Base-by-base conservation (phyloP, 495 filamentous ascomycete species). In the Penicillium flavigenum region DNA sequence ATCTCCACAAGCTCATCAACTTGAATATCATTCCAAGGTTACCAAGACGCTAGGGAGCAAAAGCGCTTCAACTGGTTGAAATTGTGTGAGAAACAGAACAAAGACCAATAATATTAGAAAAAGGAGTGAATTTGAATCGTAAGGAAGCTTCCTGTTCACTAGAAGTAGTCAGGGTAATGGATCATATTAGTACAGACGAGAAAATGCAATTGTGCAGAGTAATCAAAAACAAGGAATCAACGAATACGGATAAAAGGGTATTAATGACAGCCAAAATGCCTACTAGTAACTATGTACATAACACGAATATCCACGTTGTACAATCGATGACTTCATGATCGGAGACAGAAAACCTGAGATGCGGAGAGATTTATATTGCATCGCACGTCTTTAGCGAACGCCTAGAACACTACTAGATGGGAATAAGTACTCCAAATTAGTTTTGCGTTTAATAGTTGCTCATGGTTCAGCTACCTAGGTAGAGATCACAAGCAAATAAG, bases 241-340 rank as follows among this genome's bases (percentile, higher is more conserved):
- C 3, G 11, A 34, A 34, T 14, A 34, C 0, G 31, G 31, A 12
- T 34, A 4, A 1, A 20, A 31, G 16, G 46, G 10, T 16, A 9
- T 14, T 11, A 43, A 11, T 12, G 16, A 14, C 22, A 3, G 12
- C n/a, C 16, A 32, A 38, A 24, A 12, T 3, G 31, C 12, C 31
- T 10, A 31, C 9, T 10, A 26, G 24, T 29, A 29, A 7, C 1
- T 29, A 29, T 29, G 7, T 12, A 12, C 31, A 34, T 34, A 14
- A 34, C 11, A 0, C 10, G 9, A 11, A 34, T 34, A 14, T 22
- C 10, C 42, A 24, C 14, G 19, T 24, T 34, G 20, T 42, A 31
- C 12, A 41, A 54, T 58, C 44, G 51, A 68, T 68, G 65, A 68
- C 65, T 55, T 68, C 65, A 63, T 63, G 43, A 67, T 63, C 51